Evolutionary conservation across 306 rosid species (phyloP).

Genomic region (Hippophae rhamnoides): DNA sequence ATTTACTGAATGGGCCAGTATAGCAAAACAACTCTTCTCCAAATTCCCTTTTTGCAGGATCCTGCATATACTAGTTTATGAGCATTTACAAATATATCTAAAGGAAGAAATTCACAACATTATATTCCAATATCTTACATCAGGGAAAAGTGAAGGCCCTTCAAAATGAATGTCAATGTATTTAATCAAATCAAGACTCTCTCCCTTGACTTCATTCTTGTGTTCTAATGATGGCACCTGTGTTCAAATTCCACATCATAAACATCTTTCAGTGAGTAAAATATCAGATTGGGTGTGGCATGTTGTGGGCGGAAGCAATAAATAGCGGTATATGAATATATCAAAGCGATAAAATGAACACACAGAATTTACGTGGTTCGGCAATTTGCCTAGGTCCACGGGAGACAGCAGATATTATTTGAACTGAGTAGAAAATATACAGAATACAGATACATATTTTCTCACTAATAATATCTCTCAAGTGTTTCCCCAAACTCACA

Average conservation of each 20-base stretch:
- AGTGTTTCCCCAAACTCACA: too few species aligned
- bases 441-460: too few species aligned
- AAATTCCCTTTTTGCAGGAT: conserved; percentile 42
- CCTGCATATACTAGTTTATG: conserved; percentile 23
- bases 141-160: conserved; percentile 51
- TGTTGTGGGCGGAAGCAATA: too few species aligned
- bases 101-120: conserved; percentile 7
- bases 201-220: conserved; percentile 70
- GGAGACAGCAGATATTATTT: too few species aligned
- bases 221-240: conserved; percentile 61
- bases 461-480: too few species aligned
- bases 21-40: conserved; percentile 64
- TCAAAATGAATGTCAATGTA: conserved; percentile 52
- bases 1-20: conserved; percentile 40
- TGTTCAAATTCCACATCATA: conserved; percentile 4
- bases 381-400: too few species aligned
- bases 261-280: background rate
- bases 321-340: too few species aligned
- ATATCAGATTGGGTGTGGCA: background rate
- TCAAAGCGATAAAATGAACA: too few species aligned
- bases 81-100: background rate
- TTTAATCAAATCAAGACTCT: conserved; percentile 79
- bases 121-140: conserved; percentile 31
- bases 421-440: too few species aligned
- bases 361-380: too few species aligned